Evolutionary conservation across 139 green algal species (phyloP), one percentile per base, ranked within the genome.

Genomic region (Chlorella sorokiniana): DNA sequence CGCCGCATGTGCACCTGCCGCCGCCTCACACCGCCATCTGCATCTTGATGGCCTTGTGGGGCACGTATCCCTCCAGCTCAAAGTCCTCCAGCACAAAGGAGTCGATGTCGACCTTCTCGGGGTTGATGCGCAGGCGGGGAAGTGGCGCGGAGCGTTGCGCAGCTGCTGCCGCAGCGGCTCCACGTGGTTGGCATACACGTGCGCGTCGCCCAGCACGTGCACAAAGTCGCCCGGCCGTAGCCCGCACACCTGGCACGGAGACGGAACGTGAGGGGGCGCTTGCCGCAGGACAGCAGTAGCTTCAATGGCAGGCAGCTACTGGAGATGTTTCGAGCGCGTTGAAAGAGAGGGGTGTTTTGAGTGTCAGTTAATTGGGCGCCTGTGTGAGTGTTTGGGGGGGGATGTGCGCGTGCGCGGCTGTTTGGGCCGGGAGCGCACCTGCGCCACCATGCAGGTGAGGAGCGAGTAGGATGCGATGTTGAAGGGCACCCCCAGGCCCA

Each of bases 401-500:
- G n/a, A n/a, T n/a, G n/a, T n/a, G n/a, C n/a, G n/a, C n/a, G n/a
- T n/a, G n/a, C n/a, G n/a, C n/a, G n/a, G 48, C 48, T 56, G 48
- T 16, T 56, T 56, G 61, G 29, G 61, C 0, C 44, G 5, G 27
- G 14, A 31, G 51, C 2, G 23, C 1, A 98, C 94, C 87, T 99
- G 94, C 14, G 97, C 96, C 18, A 99, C 84, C 79, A 99, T 93
- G 86, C 88, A 85, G 0, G 97, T 99, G 42, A 99, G 92, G 77
- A 99, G 89, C 1, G 96, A 89, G 88, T 99, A 99, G 33, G 85
- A 94, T 29, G 97, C 97, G 81, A 99, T 99, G 94, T 99, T 99
- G 95, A 99, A 99, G 44, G 97, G 97, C 81, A 99, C 97, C 8
- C 97, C 97, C 45, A 99, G 91, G n/a, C 97, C 97, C 52, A 99